Evolutionary conservation across 805 yeast species (phyloP).

Genomic region (Candida ponderosae): DNA sequence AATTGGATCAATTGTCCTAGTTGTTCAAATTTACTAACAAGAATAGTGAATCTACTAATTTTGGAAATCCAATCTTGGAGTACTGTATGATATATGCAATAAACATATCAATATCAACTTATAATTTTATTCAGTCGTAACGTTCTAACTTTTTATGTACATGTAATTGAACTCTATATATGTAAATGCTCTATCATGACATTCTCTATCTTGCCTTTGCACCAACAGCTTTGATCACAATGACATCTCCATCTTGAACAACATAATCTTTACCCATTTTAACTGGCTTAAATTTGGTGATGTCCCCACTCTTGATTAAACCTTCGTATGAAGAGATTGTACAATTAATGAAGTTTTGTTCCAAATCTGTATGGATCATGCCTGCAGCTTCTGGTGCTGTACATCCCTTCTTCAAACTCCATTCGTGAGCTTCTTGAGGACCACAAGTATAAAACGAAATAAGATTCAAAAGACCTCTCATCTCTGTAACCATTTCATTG

Average conservation of each 20-base stretch:
- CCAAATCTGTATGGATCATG: conserved; percentile 78
- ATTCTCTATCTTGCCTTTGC: conserved; percentile 35
- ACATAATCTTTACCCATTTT: conserved; percentile 72
- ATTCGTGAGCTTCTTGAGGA: conserved; percentile 74
- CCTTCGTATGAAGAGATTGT: conserved; percentile 66
- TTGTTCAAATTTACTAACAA: conserved; percentile 4
- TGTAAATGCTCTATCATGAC: conserved; percentile 1
- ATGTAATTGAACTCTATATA: too few species aligned
- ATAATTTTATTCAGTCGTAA: too few species aligned
- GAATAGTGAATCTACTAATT: not conserved
- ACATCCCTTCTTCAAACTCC: conserved; percentile 74
- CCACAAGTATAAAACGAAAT: conserved; percentile 89
- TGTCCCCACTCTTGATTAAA: conserved; percentile 21
- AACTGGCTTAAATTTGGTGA: conserved; percentile 13
- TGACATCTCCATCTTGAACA: conserved; percentile 80
- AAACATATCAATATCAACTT: too few species aligned
- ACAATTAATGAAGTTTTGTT: conserved; percentile 74
- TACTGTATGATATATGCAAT: not conserved
- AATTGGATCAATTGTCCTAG: not conserved
- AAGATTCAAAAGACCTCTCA: conserved; percentile 62
- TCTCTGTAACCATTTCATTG: conserved; percentile 53
- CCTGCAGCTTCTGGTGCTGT: conserved; percentile 89
- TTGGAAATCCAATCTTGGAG: not conserved
- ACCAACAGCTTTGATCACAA: conserved; percentile 64
- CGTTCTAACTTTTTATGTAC: too few species aligned